A percentile compares a stretch with the other conserved stretches of the same genome.
Evolutionary conservation across 129 eudicot genomes (phyloP).

Genomic region (Lactuca saligna): DNA sequence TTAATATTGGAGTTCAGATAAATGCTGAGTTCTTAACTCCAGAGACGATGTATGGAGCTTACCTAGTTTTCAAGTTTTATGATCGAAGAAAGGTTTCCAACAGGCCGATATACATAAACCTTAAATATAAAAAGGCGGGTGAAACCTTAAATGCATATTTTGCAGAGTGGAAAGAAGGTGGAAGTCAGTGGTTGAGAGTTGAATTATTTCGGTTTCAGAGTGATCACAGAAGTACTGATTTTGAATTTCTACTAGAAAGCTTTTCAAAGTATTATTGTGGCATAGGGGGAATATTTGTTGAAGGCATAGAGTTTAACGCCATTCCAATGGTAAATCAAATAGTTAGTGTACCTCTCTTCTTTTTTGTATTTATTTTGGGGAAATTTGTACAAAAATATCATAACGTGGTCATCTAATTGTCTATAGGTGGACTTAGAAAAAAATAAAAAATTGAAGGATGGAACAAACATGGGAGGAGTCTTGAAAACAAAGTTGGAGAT

Average conservation of each 20-base stretch:
- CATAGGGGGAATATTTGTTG: conserved; percentile 6
- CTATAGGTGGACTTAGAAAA: not conserved
- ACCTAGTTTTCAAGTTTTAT: conserved; percentile 19
- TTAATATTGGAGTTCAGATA: conserved; percentile 7
- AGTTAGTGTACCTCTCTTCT: not conserved
- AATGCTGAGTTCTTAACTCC: not conserved
- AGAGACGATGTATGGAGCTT: conserved; percentile 5
- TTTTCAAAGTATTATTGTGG: conserved; percentile 16
- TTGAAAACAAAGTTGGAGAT: not conserved
- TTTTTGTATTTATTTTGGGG: not conserved
- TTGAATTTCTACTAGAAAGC: conserved; percentile 4
- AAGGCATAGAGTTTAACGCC: conserved; percentile 20
- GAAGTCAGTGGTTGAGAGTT: conserved; percentile 4
- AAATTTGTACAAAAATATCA: not conserved
- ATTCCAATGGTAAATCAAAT: not conserved
- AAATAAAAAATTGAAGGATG: not conserved
- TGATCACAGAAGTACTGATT: not conserved
- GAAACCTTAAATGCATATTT: conserved; percentile 18
- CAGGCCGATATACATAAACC: not conserved
- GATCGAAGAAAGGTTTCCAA: conserved; percentile 3
- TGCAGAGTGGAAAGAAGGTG: not conserved
- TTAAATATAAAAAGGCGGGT: not conserved
- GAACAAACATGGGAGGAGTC: not conserved
- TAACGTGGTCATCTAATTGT: not conserved
- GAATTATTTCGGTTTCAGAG: not conserved